phyloP scores from a whole-genome alignment of 2,329 filamentous ascomycete species.

The Alternaria sp. region DNA sequence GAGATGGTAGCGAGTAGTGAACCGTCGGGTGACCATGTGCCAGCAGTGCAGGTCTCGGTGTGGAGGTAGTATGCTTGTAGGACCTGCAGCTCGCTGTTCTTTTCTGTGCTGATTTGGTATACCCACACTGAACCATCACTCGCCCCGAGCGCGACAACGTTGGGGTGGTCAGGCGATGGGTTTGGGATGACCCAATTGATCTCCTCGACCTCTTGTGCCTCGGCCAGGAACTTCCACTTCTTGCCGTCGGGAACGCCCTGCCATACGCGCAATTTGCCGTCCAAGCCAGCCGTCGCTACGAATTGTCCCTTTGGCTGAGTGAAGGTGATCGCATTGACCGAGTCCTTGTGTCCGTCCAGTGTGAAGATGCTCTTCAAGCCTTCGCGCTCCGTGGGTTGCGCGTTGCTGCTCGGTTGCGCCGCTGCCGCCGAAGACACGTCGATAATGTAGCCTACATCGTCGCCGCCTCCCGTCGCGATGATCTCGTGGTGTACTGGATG shows the following conservation, averaged over 20 bases:
- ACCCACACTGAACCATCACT: constrained; percentile 95
- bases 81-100: constrained; percentile 73
- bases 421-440: constrained; percentile 71
- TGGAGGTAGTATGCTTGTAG: constrained; percentile 93
- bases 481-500: constrained; percentile 82
- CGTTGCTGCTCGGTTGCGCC: constrained; percentile 67
- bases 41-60: constrained; percentile 84
- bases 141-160: constrained; percentile 86
- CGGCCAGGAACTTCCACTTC: constrained; percentile 73
- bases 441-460: constrained; percentile 87
- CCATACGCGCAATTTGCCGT: constrained; percentile 81
- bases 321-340: constrained; percentile 85
- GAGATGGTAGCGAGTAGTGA: constrained; percentile 85
- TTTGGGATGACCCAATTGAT: constrained; percentile 89
- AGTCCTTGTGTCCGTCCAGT: constrained; percentile 91
- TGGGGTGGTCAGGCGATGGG: constrained; percentile 74
- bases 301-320: constrained; percentile 84
- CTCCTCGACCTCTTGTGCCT: constrained; percentile 89
- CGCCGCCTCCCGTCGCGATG: constrained; percentile 85
- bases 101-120: constrained; percentile 78
- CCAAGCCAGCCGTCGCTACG: constrained; percentile 84
- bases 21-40: constrained; percentile 89
- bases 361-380: constrained; percentile 72
- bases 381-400: constrained; percentile 64
- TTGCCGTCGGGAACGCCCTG: constrained; percentile 60